Conservation (phyloP, 2,329 filamentous ascomycete genomes). For the Daldinia eschscholtzii region DNA sequence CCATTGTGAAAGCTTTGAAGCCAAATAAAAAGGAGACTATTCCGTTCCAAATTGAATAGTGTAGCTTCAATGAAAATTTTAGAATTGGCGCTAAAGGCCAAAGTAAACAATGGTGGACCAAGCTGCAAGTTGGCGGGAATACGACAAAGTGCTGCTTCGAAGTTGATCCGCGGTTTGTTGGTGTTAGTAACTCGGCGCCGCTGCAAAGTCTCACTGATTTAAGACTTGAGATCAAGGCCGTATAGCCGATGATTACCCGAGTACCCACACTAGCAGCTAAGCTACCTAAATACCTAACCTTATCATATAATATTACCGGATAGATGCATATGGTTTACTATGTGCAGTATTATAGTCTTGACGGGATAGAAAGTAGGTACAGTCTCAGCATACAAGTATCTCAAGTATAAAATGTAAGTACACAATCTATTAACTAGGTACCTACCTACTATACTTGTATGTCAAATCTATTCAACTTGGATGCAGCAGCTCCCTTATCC, state of each 20-base stretch:
- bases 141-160: conserved; percentile 10
- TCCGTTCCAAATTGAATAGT: not conserved
- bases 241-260: conserved; percentile 5
- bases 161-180: conserved; percentile 12
- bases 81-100: conserved; percentile 2
- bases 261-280: not conserved
- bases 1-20: conserved; percentile 39
- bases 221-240: not conserved
- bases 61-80: conserved; percentile 10
- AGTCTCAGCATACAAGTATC: too few species aligned
- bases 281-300: not conserved
- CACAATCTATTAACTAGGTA: too few species aligned
- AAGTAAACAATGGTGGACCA: conserved; percentile 27
- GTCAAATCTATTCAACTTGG: too few species aligned
- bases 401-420: too few species aligned
- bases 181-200: not conserved
- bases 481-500: too few species aligned
- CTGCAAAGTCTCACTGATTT: conserved; percentile 8
- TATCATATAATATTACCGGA: not conserved
- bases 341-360: not conserved
- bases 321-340: not conserved
- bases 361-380: not conserved
- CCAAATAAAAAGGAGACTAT: not conserved
- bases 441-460: too few species aligned
- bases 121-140: conserved; percentile 12